phyloP scores from a whole-genome alignment of 768 basidiomycete species.

The Tulasnella sp. region DNA sequence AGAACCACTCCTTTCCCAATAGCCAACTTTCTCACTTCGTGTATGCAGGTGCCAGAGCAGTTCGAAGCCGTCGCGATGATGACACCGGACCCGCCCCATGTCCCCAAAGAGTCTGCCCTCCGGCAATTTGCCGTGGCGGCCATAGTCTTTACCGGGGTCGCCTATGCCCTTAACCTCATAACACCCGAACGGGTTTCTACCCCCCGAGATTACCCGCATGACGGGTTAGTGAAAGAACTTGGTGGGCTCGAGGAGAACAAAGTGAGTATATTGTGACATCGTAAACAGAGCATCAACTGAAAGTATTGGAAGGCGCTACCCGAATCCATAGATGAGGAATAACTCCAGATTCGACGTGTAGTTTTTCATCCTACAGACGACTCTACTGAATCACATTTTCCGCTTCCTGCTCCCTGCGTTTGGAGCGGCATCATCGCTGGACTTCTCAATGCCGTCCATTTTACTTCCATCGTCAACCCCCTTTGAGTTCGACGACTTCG shows the following conservation, averaged over 20 bases:
- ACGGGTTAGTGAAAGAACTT: conserved; percentile 61
- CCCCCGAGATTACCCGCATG: conserved; percentile 64
- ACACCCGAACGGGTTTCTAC: conserved; percentile 51
- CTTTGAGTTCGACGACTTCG: too few species aligned
- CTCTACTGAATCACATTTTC: too few species aligned
- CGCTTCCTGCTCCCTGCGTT: too few species aligned
- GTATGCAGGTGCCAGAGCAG: conserved; percentile 55
- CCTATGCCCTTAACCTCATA: conserved; percentile 32
- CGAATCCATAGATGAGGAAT: conserved; percentile 15
- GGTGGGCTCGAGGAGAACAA: conserved; percentile 70
- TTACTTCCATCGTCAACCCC: too few species aligned
- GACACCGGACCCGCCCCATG: conserved; percentile 61
- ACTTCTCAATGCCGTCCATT: too few species aligned
- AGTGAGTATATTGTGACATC: conserved; percentile 32
- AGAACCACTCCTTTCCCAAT: conserved; percentile 21
- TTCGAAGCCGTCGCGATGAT: conserved; percentile 79
- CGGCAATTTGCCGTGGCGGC: conserved; percentile 43
- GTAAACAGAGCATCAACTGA: not conserved
- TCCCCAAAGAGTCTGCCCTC: conserved; percentile 42
- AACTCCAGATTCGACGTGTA: too few species aligned
- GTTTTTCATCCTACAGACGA: too few species aligned
- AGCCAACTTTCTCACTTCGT: not conserved
- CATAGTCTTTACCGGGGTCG: conserved; percentile 51
- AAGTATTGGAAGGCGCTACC: not conserved
- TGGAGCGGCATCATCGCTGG: too few species aligned